Evolutionary conservation across 495 filamentous ascomycete genomes (phyloP).

Genomic region (Annulohypoxylon maeteangense): DNA sequence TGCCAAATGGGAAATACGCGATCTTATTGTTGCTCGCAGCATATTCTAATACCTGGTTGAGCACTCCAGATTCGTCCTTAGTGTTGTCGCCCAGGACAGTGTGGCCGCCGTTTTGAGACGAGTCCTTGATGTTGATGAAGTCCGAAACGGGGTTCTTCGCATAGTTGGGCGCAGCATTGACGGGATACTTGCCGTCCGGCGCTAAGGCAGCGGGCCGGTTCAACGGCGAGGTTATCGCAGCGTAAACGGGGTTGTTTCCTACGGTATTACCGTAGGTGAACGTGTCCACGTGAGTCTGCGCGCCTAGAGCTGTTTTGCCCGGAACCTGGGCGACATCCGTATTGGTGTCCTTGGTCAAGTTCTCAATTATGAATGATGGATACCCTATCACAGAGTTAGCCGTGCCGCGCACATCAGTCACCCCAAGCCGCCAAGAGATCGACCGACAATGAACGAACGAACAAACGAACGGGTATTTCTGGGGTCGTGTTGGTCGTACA

Average conservation of each 20-base stretch:
- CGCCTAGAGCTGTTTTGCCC: conserved; percentile 39
- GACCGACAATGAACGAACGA: background rate
- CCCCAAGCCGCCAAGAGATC: background rate
- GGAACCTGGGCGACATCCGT: conserved; percentile 49
- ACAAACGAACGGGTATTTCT: background rate
- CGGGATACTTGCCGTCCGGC: conserved; percentile 48
- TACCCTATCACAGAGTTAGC: conserved; percentile 31
- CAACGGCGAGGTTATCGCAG: conserved; percentile 52
- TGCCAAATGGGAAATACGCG: conserved; percentile 61
- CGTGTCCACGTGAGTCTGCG: conserved; percentile 44
- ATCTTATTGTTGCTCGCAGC: conserved; percentile 52
- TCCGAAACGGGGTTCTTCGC: conserved; percentile 45
- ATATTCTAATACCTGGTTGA: conserved; percentile 53
- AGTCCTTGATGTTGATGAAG: conserved; percentile 60
- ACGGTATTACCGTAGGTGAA: conserved; percentile 65
- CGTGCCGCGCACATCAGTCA: background rate
- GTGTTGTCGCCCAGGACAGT: conserved; percentile 51
- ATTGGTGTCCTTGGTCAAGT: conserved; percentile 52
- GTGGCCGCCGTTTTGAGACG: conserved; percentile 53
- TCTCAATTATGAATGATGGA: conserved; percentile 57
- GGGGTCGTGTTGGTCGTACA: background rate
- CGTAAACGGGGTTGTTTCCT: conserved; percentile 69
- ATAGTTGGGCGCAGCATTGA: conserved; percentile 53
- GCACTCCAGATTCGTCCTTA: conserved; percentile 51
- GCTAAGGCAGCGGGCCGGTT: conserved; percentile 46